Percentiles rank a stretch among this genome's conserved stretches.
phyloP scores from a whole-genome alignment of 176 grass and related monocot species.

The Phoenix roebelenii region DNA sequence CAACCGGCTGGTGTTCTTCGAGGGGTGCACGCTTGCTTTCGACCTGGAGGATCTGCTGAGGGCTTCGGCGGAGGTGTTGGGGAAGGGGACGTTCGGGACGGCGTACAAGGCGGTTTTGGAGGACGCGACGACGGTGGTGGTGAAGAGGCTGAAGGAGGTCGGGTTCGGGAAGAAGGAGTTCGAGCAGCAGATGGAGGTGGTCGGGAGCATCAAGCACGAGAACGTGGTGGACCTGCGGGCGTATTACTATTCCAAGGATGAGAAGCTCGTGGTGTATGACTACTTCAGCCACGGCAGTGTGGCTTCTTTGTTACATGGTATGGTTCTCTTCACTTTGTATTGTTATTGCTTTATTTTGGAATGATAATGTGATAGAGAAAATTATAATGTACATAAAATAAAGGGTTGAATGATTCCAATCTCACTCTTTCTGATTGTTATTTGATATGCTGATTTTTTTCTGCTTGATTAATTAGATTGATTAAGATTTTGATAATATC shows the following conservation, averaged over 20 bases:
- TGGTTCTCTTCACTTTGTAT: neutral
- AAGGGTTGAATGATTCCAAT: no score
- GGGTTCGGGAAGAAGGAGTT: conserved; percentile 66
- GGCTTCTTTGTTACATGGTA: conserved; percentile 86
- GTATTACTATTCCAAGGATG: conserved; percentile 98
- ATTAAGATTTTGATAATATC: no score
- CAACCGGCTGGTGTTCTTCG: conserved; percentile 84
- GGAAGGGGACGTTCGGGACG: conserved; percentile 85
- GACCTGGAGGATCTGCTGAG: conserved; percentile 86
- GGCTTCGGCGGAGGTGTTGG: conserved; percentile 90
- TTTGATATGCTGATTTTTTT: no score
- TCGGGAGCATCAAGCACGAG: conserved; percentile 58
- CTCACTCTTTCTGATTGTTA: no score
- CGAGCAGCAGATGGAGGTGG: conserved; percentile 93
- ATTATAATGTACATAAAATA: no score
- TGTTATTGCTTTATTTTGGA: neutral
- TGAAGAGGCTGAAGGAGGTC: conserved; percentile 92
- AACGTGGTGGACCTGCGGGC: conserved; percentile 78
- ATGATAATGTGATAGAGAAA: no score
- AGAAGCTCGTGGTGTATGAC: conserved; percentile 91
- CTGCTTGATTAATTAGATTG: no score
- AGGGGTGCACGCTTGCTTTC: conserved; percentile 65
- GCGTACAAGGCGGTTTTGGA: conserved; percentile 82
- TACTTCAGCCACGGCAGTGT: conserved; percentile 66
- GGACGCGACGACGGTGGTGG: conserved; percentile 78